Conservation (phyloP, 768 basidiomycete genomes). For the Arthromyces matolae region DNA sequence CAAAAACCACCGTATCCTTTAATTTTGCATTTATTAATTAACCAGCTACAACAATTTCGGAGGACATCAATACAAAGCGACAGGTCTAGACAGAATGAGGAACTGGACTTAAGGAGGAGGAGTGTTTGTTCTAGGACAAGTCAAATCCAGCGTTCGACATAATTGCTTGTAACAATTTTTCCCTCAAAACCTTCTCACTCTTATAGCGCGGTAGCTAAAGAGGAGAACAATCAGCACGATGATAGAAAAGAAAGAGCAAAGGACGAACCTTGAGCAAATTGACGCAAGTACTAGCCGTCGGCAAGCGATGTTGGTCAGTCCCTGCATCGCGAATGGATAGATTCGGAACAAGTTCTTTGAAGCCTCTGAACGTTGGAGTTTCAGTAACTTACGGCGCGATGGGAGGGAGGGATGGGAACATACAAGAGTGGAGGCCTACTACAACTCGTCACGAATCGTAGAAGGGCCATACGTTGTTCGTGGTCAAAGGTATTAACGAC, state of each 20-base stretch:
- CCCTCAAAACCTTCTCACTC: conserved; percentile 57
- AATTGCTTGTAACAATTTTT: conserved; percentile 85
- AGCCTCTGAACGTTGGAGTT: conserved; percentile 50
- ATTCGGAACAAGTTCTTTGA: conserved; percentile 81
- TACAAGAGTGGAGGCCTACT: conserved; percentile 84
- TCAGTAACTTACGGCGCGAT: not conserved
- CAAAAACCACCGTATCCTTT: too few relatives aligned
- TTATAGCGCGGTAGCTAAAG: conserved; percentile 66
- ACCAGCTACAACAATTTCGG: too few relatives aligned
- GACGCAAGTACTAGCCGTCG: conserved; percentile 83
- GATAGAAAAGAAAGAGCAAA: not conserved
- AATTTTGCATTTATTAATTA: too few relatives aligned
- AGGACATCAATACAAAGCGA: too few relatives aligned
- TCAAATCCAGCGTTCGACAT: conserved; percentile 90
- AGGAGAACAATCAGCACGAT: too few relatives aligned
- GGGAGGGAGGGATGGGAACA: conserved; percentile 24
- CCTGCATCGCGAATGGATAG: conserved; percentile 88
- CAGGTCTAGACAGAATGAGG: too few relatives aligned
- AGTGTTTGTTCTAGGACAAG: too few relatives aligned
- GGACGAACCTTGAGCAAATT: conserved; percentile 79
- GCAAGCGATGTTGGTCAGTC: conserved; percentile 63
- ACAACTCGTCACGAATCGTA: conserved; percentile 93
- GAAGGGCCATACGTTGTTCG: conserved; percentile 69
- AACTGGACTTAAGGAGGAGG: too few relatives aligned
- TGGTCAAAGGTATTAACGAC: conserved; percentile 79